Conservation (phyloP, 495 filamentous ascomycete species). For the Tuber borchii region DNA sequence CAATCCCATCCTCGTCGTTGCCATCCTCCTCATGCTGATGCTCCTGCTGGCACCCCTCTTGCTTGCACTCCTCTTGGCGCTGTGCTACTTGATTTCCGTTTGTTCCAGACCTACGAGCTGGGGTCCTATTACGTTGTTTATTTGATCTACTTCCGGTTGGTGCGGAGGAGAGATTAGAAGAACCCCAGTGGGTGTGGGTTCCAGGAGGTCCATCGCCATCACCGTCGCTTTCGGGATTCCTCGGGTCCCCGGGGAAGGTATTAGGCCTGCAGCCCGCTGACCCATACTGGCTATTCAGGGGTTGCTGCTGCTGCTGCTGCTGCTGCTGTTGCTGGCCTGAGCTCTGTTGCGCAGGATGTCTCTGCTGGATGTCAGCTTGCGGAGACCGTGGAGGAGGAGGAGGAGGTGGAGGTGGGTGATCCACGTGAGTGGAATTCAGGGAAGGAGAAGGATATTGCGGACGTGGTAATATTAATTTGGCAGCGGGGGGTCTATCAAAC, state of each 20-base stretch:
- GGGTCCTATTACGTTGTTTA: background rate
- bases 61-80: background rate
- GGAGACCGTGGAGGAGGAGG: background rate
- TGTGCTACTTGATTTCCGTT: background rate
- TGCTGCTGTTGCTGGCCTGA: background rate
- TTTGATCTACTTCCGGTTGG: background rate
- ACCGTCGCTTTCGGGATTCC: background rate
- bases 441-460: background rate
- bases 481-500: background rate
- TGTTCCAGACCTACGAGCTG: background rate
- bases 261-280: background rate
- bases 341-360: background rate
- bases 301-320: background rate
- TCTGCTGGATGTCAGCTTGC: background rate
- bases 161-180: background rate
- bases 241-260: background rate
- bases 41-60: background rate
- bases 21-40: background rate
- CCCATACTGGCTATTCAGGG: background rate
- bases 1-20: background rate
- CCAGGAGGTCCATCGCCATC: background rate
- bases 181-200: background rate
- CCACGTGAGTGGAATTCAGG: background rate
- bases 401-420: background rate
- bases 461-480: conserved; percentile 2